These are phyloP conservation scores for Venturia aucupariae DNA, from an alignment of 2,329 filamentous ascomycete species.

Conservation along the genomic window DNA sequence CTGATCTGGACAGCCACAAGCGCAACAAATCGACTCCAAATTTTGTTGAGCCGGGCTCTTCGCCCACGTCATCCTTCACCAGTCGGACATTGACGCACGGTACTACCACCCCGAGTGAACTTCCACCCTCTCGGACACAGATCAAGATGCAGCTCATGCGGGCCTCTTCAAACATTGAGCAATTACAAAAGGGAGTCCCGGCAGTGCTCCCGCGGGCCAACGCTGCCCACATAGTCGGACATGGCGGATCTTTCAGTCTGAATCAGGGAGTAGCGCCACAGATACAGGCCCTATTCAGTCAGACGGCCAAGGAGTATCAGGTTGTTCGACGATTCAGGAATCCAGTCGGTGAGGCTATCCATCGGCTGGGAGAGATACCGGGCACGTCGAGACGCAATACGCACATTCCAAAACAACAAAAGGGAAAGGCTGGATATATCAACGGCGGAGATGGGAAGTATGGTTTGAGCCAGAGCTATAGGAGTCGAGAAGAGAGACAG, in stretches of 20 bases:
- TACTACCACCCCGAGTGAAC: slow-evolving; percentile 28
- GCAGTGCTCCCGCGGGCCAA: slow-evolving; percentile 29
- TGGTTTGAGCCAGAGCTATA: background rate
- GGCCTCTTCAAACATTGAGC: slow-evolving; percentile 62
- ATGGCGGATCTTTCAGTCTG: slow-evolving; percentile 15
- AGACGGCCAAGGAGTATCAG: slow-evolving; percentile 64
- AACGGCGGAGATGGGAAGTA: background rate
- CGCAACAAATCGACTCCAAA: slow-evolving; percentile 32
- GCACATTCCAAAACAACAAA: background rate
- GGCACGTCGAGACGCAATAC: slow-evolving; percentile 28
- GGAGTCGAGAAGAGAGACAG: slow-evolving; percentile 4
- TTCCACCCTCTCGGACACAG: slow-evolving; percentile 53
- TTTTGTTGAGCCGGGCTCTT: slow-evolving; percentile 21
- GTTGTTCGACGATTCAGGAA: slow-evolving; percentile 65
- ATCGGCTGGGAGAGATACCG: slow-evolving; percentile 44
- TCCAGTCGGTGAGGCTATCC: slow-evolving; percentile 55
- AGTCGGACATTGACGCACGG: slow-evolving; percentile 17
- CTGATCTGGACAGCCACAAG: slow-evolving; percentile 24
- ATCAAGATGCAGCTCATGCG: slow-evolving; percentile 68
- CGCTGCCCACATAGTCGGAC: slow-evolving; percentile 25
- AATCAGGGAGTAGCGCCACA: slow-evolving; percentile 39
- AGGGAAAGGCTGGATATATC: background rate
- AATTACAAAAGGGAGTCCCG: slow-evolving; percentile 38
- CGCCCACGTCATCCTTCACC: slow-evolving; percentile 16
- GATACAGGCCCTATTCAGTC: slow-evolving; percentile 47